Evolutionary conservation across 257 asterid species (phyloP).

Genomic region (Scutellaria minor): DNA sequence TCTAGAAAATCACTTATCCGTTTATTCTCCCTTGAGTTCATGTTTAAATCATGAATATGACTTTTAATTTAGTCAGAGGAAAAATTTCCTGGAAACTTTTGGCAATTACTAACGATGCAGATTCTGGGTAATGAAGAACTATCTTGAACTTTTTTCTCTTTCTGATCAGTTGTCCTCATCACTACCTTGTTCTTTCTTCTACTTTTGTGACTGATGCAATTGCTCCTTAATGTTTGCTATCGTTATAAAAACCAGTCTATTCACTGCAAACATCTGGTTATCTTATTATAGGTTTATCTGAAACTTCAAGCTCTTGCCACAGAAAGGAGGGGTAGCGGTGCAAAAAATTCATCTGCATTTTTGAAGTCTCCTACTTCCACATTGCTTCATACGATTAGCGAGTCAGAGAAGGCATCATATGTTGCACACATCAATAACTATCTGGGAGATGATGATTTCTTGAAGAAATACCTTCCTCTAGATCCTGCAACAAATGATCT

Average conservation of each 20-base stretch:
- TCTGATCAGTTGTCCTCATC: constrained; percentile 11
- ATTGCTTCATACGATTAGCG: constrained; percentile 94
- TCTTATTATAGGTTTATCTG: constrained; percentile 71
- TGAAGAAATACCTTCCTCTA: constrained; percentile 77
- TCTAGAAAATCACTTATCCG: too few relatives aligned
- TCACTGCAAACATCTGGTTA: constrained; percentile 25
- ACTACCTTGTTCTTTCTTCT: neutral
- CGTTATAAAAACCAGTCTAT: neutral
- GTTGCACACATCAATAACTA: constrained; percentile 95
- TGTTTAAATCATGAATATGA: constrained; percentile 10
- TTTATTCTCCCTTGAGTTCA: neutral
- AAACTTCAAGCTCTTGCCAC: constrained; percentile 85
- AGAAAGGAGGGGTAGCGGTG: constrained; percentile 73
- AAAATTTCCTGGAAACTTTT: neutral
- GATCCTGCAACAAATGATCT: constrained; percentile 90
- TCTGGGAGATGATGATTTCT: constrained; percentile 78
- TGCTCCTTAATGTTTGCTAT: constrained; percentile 12
- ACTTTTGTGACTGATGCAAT: constrained; percentile 17
- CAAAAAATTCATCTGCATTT: constrained; percentile 87
- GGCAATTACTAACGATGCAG: neutral
- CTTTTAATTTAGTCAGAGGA: constrained; percentile 11
- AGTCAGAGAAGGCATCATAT: constrained; percentile 93
- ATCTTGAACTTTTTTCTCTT: neutral
- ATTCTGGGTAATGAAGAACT: constrained; percentile 11
- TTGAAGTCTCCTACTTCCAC: constrained; percentile 94